Evolutionary conservation across 2,329 filamentous ascomycete genomes (phyloP), one percentile per base, ranked within the genome.

Genomic region (Aspergillus viridinutans): DNA sequence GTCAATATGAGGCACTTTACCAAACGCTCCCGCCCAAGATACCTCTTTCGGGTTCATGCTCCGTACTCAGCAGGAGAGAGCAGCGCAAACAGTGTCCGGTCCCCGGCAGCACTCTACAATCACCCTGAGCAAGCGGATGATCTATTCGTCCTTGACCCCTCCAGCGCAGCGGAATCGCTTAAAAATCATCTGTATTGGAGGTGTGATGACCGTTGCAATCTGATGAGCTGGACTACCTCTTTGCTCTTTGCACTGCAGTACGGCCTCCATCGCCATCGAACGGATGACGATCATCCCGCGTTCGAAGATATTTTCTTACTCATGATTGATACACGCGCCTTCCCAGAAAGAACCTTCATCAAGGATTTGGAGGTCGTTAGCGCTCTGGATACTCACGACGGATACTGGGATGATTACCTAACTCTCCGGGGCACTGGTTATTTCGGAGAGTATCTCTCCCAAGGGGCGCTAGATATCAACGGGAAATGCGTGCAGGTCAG

Each of bases 211-310:
- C 25, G 49, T 4, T 61, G 56, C 43, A 58, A 56, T 10, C 38
- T 61, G 2, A 55, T 56, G 51, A 61, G 56, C 29, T 61, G 58
- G 58, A 61, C 58, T 1, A 61, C 53, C 25, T 61, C 58, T 3
- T 49, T 61, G 2, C 50, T 55, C 1, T 61, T 61, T 12, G 54
- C 58, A 10, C 50, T 58, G 8, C 54, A 61, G 21, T 58, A 57
- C 21, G 58, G 56, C 1, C 45, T 58, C 2, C 55, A 56, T 21
- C 56, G 54, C 2, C 53, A 56, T 26, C 21, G 29, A 6, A 54
- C 48, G 26, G 49, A 56, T 20, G 1, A 10, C 3, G n/a, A 21
- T 6, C 23, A 42, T 6, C 43, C 49, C 14, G 48, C 42, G 5
- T 45, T 61, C 3, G 47, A 28, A 3, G 38, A 51, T 0, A 57